Evolutionary conservation across 1,139 yeast species (phyloP), one percentile per base, ranked within the genome.

Genomic region (Nadsonia starkeyi-henricii): DNA sequence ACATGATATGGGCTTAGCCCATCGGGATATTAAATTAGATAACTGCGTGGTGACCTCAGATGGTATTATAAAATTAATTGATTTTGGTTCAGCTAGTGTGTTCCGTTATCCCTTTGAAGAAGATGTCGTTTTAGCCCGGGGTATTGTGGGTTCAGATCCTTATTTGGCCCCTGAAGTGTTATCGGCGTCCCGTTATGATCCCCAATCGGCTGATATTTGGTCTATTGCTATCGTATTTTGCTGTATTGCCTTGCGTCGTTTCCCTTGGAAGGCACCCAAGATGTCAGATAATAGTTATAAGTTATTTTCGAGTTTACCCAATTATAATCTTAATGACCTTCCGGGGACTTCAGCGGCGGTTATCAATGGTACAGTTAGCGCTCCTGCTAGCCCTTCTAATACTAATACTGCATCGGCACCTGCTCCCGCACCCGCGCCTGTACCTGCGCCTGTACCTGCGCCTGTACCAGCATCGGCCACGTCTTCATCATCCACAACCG

Each of bases 61-160:
- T 47, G 98, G 98, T 28, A 82, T 89, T 41, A 76, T 91, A 49
- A 91, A 91, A 64, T 73, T 91, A 53, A 93, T 91, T 59, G 99
- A 91, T 65, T 91, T 91, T 66, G 99, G 99, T 17, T 82, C 95
- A 50, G 95, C 98, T 0, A 91, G 85, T 19, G 95, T 93, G 20
- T 91, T 88, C 71, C 81, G 79, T 60, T 91, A 91, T 63, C 97
- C 97, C 1, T 85, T 84, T 63, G 93, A 88, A 58, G 79, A 77
- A 47, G 77, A 75, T 47, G 73, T 85, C 47, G 86, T 86, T 44
- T 75, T 77, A 57, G 89, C 96, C 47, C 89, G 83, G 56, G 98
- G 98, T 5, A 82, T 91, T 54, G 96, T 91, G 48, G 99, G 99
- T 4, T 85, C 96, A 9, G 99, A 93, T 66, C 99, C 99, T 3